A percentile compares a stretch with the other conserved stretches of the same genome.
Evolutionary conservation across 495 filamentous ascomycete species (phyloP).

Genomic region (Aspergillus ellipticus): DNA sequence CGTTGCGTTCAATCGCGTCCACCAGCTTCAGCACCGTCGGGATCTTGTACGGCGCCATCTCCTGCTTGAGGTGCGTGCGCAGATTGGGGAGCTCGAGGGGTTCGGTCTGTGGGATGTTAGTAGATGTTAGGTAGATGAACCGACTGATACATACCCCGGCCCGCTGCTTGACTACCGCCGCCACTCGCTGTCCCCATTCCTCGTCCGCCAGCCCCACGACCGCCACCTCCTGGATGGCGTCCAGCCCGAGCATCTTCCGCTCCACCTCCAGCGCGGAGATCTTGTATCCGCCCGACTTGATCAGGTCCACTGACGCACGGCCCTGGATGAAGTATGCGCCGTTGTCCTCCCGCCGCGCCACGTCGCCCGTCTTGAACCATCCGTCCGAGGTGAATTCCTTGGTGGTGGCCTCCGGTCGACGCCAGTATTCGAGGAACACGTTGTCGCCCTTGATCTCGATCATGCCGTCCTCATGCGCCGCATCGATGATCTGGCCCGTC

Average conservation of each 20-base stretch:
- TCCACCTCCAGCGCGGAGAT: constrained; percentile 45
- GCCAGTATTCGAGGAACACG: constrained; percentile 45
- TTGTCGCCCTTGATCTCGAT: constrained; percentile 44
- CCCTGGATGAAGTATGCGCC: constrained; percentile 46
- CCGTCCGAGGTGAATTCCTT: constrained; percentile 43
- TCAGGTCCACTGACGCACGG: constrained; percentile 43
- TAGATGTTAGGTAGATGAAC: neutral
- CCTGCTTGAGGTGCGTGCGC: constrained; percentile 35
- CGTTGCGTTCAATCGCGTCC: constrained; percentile 44
- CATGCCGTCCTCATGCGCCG: constrained; percentile 39
- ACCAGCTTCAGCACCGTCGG: constrained; percentile 43
- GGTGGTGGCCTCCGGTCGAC: constrained; percentile 37
- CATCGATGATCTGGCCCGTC: constrained; percentile 31
- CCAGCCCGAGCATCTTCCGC: constrained; percentile 37
- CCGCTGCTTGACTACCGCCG: constrained; percentile 41
- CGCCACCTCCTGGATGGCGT: constrained; percentile 38
- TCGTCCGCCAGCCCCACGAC: constrained; percentile 41
- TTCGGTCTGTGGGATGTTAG: constrained; percentile 22
- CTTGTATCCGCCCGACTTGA: constrained; percentile 48
- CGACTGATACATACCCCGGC: constrained; percentile 28
- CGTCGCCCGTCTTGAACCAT: constrained; percentile 50
- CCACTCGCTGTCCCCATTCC: constrained; percentile 46
- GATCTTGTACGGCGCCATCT: constrained; percentile 48
- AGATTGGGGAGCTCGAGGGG: constrained; percentile 34
- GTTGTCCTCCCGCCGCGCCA: constrained; percentile 33